Evolutionary conservation across 768 basidiomycete species (phyloP).

Genomic region (Terana coerulea): DNA sequence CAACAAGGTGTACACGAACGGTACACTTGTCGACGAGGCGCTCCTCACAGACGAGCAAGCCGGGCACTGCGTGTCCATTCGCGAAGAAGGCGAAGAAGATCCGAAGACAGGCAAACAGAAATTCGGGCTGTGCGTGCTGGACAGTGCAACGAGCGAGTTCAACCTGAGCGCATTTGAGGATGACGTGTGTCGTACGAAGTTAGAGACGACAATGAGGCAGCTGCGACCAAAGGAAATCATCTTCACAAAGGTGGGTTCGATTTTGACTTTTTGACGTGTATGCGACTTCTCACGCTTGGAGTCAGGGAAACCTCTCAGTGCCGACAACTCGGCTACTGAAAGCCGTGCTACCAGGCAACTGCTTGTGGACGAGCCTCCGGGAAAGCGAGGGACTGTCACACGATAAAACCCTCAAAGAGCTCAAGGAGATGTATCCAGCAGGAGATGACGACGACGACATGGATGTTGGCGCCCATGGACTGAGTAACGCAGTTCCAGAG

Average conservation of each 20-base stretch:
- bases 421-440: conserved; percentile 61
- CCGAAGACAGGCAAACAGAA: conserved; percentile 44
- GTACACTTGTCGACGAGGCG: conserved; percentile 89
- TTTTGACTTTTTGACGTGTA: neutral
- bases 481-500: conserved; percentile 49
- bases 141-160: conserved; percentile 95
- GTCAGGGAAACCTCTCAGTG: conserved; percentile 81
- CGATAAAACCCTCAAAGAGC: conserved; percentile 62
- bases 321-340: conserved; percentile 81
- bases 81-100: conserved; percentile 46
- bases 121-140: conserved; percentile 89
- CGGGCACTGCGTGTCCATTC: conserved; percentile 90
- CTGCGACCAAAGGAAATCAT: conserved; percentile 89
- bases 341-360: conserved; percentile 69
- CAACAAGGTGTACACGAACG: conserved; percentile 94
- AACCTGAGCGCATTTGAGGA: conserved; percentile 87
- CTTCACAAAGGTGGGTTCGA: conserved; percentile 70
- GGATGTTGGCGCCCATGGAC: conserved; percentile 40
- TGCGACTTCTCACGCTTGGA: neutral
- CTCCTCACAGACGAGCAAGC: conserved; percentile 91
- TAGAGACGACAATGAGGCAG: conserved; percentile 93
- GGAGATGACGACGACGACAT: conserved; percentile 36
- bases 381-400: conserved; percentile 80
- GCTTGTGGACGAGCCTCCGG: conserved; percentile 87
- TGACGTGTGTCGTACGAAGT: conserved; percentile 85